Evolutionary conservation across 208 protist species (phyloP).

Genomic region (Paratrypanosoma confusum): DNA sequence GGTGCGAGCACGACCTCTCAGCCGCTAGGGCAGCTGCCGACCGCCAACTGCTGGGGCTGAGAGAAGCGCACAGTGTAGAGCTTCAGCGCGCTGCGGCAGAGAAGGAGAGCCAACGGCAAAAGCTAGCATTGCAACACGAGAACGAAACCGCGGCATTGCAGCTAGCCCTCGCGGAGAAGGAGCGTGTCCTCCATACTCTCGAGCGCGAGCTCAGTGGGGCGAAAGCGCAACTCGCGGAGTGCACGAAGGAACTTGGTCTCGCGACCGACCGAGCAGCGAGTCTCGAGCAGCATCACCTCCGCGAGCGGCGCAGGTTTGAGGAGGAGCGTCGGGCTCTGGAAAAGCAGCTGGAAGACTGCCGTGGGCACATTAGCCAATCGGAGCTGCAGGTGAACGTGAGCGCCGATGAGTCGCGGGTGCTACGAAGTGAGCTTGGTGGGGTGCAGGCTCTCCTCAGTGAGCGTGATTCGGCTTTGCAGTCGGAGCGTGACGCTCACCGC

Average conservation of each 20-base stretch:
- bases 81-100: no score
- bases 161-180: constrained; percentile 9
- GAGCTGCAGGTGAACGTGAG: constrained; percentile 20
- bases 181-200: no score
- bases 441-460: constrained; percentile 29
- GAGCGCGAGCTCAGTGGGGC: no score
- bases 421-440: constrained; percentile 35
- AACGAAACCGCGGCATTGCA: constrained; percentile 10
- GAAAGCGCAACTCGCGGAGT: no score
- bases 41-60: not conserved
- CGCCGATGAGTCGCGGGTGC: constrained; percentile 59
- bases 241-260: no score
- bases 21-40: constrained; percentile 1
- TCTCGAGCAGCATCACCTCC: no score
- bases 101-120: no score
- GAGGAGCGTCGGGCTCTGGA: constrained; percentile 13
- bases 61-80: no score
- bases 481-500: constrained; percentile 11
- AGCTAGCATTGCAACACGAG: no score
- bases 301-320: constrained; percentile 14
- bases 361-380: constrained; percentile 31
- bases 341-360: constrained; percentile 20
- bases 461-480: constrained; percentile 16
- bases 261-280: no score
- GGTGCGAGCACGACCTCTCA: constrained; percentile 9